phyloP scores from a whole-genome alignment of 2,329 filamentous ascomycete genomes.

The Stemphylium vesicarium region DNA sequence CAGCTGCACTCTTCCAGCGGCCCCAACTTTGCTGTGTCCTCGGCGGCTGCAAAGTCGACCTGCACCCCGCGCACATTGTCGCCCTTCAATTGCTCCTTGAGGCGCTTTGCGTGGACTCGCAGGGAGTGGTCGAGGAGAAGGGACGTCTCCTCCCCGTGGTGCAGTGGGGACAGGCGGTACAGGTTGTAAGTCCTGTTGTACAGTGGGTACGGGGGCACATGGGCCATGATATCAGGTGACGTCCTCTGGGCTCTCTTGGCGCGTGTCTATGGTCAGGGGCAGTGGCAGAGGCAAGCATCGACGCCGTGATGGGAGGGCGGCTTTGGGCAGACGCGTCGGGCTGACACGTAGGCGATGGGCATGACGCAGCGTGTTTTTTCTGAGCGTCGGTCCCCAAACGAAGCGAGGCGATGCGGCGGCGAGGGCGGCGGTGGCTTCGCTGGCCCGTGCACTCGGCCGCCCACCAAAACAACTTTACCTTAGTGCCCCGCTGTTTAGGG shows the following conservation, averaged over 20 bases:
- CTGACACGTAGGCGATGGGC: not conserved
- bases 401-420: not conserved
- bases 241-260: not conserved
- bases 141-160: constrained; percentile 49
- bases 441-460: constrained; percentile 7
- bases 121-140: constrained; percentile 49
- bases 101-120: constrained; percentile 55
- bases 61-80: constrained; percentile 56
- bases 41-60: constrained; percentile 45
- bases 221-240: constrained; percentile 33
- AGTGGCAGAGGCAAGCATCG: not conserved
- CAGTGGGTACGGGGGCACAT: constrained; percentile 52
- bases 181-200: constrained; percentile 62
- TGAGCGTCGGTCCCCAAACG: too few species aligned
- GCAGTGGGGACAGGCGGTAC: constrained; percentile 61
- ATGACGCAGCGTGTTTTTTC: constrained; percentile 22
- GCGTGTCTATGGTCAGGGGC: not conserved
- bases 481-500: constrained; percentile 23
- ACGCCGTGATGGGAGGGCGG: not conserved
- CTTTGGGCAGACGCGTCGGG: constrained; percentile 8
- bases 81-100: constrained; percentile 58
- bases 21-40: constrained; percentile 54
- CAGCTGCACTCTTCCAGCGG: constrained; percentile 57
- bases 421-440: not conserved
- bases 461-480: constrained; percentile 5